Evolutionary conservation across 805 yeast genomes (phyloP).

Genomic region (Brettanomyces nanus): DNA sequence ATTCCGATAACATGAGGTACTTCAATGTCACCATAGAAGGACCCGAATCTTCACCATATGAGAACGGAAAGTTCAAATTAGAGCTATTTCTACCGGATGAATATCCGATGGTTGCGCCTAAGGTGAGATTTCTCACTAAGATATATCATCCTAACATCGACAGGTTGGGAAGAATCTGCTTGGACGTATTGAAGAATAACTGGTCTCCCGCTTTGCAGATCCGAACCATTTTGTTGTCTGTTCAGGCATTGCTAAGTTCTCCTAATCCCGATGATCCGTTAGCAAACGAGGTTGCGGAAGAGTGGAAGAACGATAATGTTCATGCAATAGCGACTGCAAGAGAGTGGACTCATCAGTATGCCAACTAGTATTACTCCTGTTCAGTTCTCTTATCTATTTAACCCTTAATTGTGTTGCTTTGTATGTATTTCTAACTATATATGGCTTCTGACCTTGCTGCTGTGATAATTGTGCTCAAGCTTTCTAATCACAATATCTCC

Average conservation of each 20-base stretch:
- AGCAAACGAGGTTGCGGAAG: conserved; percentile 96
- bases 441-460: conserved; percentile 1
- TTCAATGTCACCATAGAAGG: conserved; percentile 91
- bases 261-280: conserved; percentile 98
- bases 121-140: conserved; percentile 85
- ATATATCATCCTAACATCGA: conserved; percentile 97
- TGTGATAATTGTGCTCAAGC: background rate
- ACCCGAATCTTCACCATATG: conserved; percentile 87
- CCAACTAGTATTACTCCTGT: conserved; percentile 25
- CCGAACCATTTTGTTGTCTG: conserved; percentile 80
- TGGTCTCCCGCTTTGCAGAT: conserved; percentile 99
- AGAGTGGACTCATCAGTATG: conserved; percentile 64
- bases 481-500: conserved; percentile 25
- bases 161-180: conserved; percentile 87
- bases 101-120: conserved; percentile 97
- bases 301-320: conserved; percentile 83
- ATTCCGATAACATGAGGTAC: conserved; percentile 87
- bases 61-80: conserved; percentile 65
- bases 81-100: conserved; percentile 93
- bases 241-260: conserved; percentile 89
- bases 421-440: too few relatives aligned
- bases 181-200: conserved; percentile 88
- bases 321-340: conserved; percentile 74
- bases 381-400: too few relatives aligned
- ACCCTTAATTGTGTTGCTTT: too few relatives aligned